These are phyloP conservation scores for Globisporangium camurandrum DNA, from an alignment of 352 stramenopile genomes.

Conservation along the genomic window DNA sequence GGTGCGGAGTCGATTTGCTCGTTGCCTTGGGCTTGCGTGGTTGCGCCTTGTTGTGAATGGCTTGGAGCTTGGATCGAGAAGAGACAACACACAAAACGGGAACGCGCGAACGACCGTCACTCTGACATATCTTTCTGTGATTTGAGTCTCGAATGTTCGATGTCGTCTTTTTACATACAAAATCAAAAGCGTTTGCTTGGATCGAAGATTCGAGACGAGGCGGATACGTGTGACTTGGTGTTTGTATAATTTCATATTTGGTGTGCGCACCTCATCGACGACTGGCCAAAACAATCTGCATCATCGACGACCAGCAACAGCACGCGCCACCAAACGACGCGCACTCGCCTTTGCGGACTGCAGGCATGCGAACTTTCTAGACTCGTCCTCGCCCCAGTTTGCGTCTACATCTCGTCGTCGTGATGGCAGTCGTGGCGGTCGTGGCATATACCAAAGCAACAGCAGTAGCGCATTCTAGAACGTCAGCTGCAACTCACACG, in stretches of 20 bases:
- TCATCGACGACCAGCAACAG: too few relatives aligned
- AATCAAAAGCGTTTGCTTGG: slow-evolving; percentile 1
- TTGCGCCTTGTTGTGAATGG: background rate
- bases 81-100: too few relatives aligned
- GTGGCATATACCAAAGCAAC: too few relatives aligned
- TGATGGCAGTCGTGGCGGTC: too few relatives aligned
- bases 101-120: slow-evolving; percentile 10
- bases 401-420: too few relatives aligned
- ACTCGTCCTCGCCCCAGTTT: background rate
- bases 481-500: too few relatives aligned
- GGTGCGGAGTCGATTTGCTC: background rate
- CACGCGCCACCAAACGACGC: background rate
- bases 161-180: background rate
- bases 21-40: background rate
- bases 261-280: too few relatives aligned
- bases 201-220: slow-evolving; percentile 71
- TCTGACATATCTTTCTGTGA: slow-evolving; percentile 26
- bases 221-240: too few relatives aligned
- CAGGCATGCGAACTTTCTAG: slow-evolving; percentile 1
- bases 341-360: background rate
- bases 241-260: too few relatives aligned
- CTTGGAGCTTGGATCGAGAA: slow-evolving; percentile 5
- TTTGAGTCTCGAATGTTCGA: slow-evolving; percentile 11
- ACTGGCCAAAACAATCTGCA: too few relatives aligned
- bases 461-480: too few relatives aligned